Percentiles rank a stretch among this genome's conserved stretches.
phyloP scores from a whole-genome alignment of 73 alveolate species.

The Tetrahymena malaccensis region DNA sequence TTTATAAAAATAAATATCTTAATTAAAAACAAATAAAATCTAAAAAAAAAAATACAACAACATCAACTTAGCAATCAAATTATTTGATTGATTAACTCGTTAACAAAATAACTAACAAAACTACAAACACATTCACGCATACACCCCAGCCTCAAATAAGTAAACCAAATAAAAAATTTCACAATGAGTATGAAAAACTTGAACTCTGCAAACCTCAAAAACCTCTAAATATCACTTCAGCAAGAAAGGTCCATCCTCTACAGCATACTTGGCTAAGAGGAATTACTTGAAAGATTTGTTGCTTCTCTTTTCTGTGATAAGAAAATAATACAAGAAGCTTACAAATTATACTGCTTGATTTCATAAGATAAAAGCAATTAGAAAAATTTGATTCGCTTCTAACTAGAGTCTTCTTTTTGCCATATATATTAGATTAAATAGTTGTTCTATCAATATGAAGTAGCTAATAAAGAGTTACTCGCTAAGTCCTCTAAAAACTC shows the following conservation, averaged over 20 bases:
- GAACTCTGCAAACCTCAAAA: neutral
- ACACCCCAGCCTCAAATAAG: neutral
- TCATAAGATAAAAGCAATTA: neutral
- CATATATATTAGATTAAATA: neutral
- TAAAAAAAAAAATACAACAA: neutral
- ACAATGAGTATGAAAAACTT: neutral
- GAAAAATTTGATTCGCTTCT: neutral
- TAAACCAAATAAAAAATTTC: no score
- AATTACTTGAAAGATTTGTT: neutral
- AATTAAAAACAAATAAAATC: no score
- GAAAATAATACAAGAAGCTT: neutral
- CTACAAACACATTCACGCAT: neutral
- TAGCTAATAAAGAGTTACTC: neutral
- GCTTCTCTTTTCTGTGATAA: neutral
- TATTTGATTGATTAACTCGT: neutral
- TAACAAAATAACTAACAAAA: neutral
- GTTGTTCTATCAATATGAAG: neutral
- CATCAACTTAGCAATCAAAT: neutral
- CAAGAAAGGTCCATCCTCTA: neutral
- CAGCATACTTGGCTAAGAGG: neutral
- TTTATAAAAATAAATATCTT: neutral
- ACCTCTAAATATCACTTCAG: neutral
- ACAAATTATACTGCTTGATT: neutral
- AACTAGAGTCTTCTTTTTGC: neutral
- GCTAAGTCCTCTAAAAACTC: neutral